Evolutionary conservation across 768 basidiomycete genomes (phyloP), one percentile per base, ranked within the genome.

Genomic region (Pisolithus marmoratus): DNA sequence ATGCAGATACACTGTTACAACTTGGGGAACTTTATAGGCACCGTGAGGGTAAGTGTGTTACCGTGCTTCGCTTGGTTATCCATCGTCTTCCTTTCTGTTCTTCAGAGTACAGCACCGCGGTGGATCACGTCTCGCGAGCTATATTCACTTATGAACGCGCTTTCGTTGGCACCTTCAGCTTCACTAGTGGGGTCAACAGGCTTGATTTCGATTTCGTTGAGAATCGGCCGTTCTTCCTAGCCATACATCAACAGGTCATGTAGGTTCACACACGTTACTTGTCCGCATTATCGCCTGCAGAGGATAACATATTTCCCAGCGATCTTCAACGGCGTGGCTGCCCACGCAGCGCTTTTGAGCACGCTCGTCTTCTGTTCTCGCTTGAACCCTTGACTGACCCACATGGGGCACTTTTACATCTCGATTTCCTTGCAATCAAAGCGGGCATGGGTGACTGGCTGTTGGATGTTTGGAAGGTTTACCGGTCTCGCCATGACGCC

Each of bases 81-180:
- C 24, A 38, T 53, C 24, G 36, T 53, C 8, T 9, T 46, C 55
- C 8, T 54, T 38, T 41, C 20, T 14, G n/a, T 37, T 31, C 31
- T 12, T 55, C 50, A 91, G 93, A 96, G 63, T 82, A 93, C 60
- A 77, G 85, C 36, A 81, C 85, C 49, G 90, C 92, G 0, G 82
- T 89, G 4, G 93, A 96, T 54, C 91, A 83, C 60, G 82, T 93
- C n/a, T 88, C 92, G 51, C 81, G 94, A n/a, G 89, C 94, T 0
- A 67, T 99, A 15, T 97, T 94, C 70, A 84, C 93, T 0, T 96
- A 94, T 55, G 94, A 97, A 61, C 82, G 93, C 12, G 83, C 89
- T 11, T 89, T 97, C 58, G 78, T 92, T 15, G 90, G 93, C 2
- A 74, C 86, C 0, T 95, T 94, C 74, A 90, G 80, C 58, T 85